Evolutionary conservation across 345 rosid genomes (phyloP).

Genomic region (Eucalyptus sp.): DNA sequence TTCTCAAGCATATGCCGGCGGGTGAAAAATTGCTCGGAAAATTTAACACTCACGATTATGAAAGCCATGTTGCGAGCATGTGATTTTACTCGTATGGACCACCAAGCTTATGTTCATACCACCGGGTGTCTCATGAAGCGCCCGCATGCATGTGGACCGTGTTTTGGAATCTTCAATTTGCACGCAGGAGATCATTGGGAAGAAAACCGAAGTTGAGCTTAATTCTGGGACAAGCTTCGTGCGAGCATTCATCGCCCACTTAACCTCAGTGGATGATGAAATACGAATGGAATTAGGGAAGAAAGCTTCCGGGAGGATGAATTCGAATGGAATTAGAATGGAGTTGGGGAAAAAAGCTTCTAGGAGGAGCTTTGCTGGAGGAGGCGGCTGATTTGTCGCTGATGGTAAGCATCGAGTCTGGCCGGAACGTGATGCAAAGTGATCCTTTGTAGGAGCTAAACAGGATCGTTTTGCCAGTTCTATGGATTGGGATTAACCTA

Average conservation of each 20-base stretch:
- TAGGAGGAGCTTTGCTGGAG: neutral
- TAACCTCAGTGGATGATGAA: neutral
- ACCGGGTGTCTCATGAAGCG: neutral
- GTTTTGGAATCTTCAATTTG: neutral
- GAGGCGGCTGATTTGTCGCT: neutral
- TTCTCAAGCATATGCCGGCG: rapidly evolving
- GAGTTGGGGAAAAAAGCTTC: neutral
- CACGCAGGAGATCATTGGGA: neutral
- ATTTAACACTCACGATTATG: neutral
- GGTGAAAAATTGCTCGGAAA: neutral
- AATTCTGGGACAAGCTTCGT: neutral
- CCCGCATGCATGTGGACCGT: no score
- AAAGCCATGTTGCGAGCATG: neutral
- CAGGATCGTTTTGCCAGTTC: neutral
- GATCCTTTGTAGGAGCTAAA: neutral
- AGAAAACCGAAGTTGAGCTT: neutral
- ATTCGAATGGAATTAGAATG: neutral
- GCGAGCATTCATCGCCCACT: neutral
- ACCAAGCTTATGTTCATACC: neutral
- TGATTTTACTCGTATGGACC: neutral
- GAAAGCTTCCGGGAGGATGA: neutral
- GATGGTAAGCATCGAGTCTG: neutral
- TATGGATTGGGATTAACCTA: neutral
- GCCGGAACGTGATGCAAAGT: neutral
- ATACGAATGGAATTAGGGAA: neutral